Base-by-base conservation (phyloP, 352 stramenopile species). In the Phytopythium sindhum region DNA sequence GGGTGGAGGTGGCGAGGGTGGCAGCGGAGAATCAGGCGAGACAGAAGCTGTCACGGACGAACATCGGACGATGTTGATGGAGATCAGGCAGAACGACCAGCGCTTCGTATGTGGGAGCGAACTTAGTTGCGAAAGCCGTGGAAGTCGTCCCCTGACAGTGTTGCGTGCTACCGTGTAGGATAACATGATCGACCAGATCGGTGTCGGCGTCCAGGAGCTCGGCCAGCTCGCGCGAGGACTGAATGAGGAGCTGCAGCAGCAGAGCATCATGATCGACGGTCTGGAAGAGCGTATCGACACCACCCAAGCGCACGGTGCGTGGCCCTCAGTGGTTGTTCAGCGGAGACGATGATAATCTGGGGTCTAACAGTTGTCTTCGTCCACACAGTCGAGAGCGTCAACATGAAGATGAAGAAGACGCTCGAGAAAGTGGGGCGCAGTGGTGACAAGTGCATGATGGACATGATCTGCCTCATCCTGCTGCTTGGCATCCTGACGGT, bases 381-480 rank as follows among this genome's bases (percentile, higher is more conserved):
- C 47, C 47, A 28, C 31, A n/a, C 64, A 95, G 86, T 93, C 44
- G 84, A 93, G 67, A 92, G 72, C 39, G 79, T 95, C 45, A 93
- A 95, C 63, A 75, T 75, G 47, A 94, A 94, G 69, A 95, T 95
- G 83, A 90, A 90, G 70, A 84, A 91, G 55, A 92, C 85, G 37
- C 76, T 94, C 2, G 66, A 76, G 37, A 81, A 90, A 51, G 72
- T 93, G 19, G 84, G 85, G 15, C 81, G 87, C 31, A 87, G 85
- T 26, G 77, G 71, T 26, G 85, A 93, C 70, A 94, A 93, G 64
- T 93, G 84, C 74, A 95, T 94, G 81, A 94, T 94, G 85, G 84
- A 94, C 63, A 90, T 95, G 79, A 95, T 95, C 68, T 95, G 87
- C 52, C 79, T 95, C 55, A 89, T 95, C 63, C 59, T 95, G 50